Percentiles rank a stretch among this genome's conserved stretches.
phyloP scores from a whole-genome alignment of 495 filamentous ascomycete genomes.

The Penicillium arizonense region DNA sequence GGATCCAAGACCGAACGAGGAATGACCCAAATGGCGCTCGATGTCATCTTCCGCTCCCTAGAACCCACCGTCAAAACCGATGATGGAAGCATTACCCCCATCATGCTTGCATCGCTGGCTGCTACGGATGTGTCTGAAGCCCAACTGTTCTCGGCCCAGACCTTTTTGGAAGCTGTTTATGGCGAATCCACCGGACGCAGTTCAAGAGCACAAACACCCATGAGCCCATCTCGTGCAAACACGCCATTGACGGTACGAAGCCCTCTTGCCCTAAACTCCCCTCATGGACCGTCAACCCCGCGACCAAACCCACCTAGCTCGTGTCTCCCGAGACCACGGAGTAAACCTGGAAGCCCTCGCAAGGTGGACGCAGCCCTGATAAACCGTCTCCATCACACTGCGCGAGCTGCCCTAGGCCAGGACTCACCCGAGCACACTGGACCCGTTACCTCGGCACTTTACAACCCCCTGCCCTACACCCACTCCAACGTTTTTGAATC shows the following conservation, averaged over 20 bases:
- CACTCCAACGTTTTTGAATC: conserved; percentile 15
- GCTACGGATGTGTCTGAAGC: conserved; percentile 82
- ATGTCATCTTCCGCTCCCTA: conserved; percentile 82
- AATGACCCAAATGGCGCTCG: conserved; percentile 86
- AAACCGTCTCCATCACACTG: conserved; percentile 7
- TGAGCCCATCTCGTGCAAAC: conserved; percentile 56
- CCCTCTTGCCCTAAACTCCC: conserved; percentile 25
- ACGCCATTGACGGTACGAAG: conserved; percentile 46
- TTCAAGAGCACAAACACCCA: conserved; percentile 77
- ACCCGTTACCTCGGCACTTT: conserved; percentile 10
- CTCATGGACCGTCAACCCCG: conserved; percentile 20
- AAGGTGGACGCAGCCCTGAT: conserved; percentile 5
- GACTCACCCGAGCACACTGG: conserved; percentile 13
- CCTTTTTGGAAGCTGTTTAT: conserved; percentile 80
- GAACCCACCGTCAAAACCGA: conserved; percentile 60
- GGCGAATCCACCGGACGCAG: conserved; percentile 60
- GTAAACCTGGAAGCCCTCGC: conserved; percentile 23
- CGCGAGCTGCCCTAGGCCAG: conserved; percentile 4
- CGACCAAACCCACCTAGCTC: conserved; percentile 23
- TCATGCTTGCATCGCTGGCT: conserved; percentile 67
- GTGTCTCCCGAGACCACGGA: conserved; percentile 23
- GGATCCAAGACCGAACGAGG: conserved; percentile 84
- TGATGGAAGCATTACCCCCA: conserved; percentile 55
- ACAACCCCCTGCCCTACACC: conserved; percentile 18
- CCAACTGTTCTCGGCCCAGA: conserved; percentile 69